Conservation (phyloP, 805 yeast species). For the Saccharomyces paradoxus region DNA sequence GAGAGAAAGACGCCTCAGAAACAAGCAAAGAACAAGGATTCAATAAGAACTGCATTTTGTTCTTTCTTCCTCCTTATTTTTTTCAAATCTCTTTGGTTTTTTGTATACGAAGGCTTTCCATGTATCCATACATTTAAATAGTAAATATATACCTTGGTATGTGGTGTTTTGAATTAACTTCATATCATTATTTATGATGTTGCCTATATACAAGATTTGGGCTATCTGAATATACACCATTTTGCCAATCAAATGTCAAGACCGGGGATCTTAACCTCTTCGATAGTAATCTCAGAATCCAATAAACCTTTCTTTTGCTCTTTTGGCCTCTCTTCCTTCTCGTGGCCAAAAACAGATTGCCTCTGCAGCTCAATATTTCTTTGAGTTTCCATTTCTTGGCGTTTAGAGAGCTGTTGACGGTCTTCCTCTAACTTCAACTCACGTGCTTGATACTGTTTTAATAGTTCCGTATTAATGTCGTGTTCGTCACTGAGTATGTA, state of each 20-base stretch:
- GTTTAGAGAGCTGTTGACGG: not conserved
- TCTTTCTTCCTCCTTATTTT: not conserved
- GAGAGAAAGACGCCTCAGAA: slow-evolving; percentile 66
- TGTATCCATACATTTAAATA: not conserved
- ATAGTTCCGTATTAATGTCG: not conserved
- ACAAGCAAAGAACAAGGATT: slow-evolving; percentile 47
- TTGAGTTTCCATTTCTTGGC: not conserved
- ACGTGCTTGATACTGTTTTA: not conserved
- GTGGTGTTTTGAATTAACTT: not conserved
- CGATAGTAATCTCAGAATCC: slow-evolving; percentile 2
- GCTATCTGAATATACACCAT: not conserved
- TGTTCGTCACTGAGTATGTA: slow-evolving; percentile 37
- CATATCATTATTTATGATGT: not conserved
- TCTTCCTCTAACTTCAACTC: not conserved
- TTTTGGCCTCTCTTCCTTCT: not conserved
- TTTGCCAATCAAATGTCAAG: slow-evolving; percentile 2
- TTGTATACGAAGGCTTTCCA: not conserved
- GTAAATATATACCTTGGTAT: not conserved
- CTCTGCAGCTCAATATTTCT: not conserved
- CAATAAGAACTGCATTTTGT: slow-evolving; percentile 1
- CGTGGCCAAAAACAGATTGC: not conserved
- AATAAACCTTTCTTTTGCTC: not conserved
- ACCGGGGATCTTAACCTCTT: slow-evolving; percentile 11
- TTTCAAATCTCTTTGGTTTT: not conserved
- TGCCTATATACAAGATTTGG: not conserved